Base-by-base conservation (phyloP, 106 monocot species). In the Dactylorhiza incarnata region DNA sequence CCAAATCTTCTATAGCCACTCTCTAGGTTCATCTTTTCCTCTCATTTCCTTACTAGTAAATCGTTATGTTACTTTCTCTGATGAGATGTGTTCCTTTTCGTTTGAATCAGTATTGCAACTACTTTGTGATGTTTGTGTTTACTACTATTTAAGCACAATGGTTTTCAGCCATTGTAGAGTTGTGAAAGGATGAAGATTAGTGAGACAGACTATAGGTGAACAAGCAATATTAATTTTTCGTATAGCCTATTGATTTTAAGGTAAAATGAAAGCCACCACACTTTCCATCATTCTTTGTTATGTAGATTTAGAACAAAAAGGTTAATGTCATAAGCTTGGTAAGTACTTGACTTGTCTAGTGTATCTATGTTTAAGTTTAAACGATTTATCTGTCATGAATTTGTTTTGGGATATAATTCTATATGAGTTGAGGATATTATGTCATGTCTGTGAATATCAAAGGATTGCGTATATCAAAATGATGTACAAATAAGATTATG, bases 1-100 rank as follows among this genome's bases (percentile, higher is more conserved):
- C 59, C 69, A 67, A 83, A 76, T 77, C 86, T 91, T 71, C 91
- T 99, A 78, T 83, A 85, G 62, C 91, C 99, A 53, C 99, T 99
- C 61, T 86, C 99, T 81, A 94, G 83, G 94, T 97, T 50, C 49
- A 23, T 26, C 48, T 29, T 29, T 29, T 29, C 29, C 8, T 26
- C 1, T 49, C 45, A 44, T 2, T 74, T 43, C 55, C 6, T 48
- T 51, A 26, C 4, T 7, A 37, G 24, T 14, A 69, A 45, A 29
- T 46, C 48, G 46, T 47, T 65, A 26, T 26, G 7, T 29, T 47
- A 5, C 19, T 55, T 50, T 12, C 47, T 45, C 12, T 51, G 5
- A 44, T 20, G 19, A 48, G 9, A 46, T 2, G 22, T 52, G 67
- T 63, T 56, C 48, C 8, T 11, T 67, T 48, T 48, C 22, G 2